Base-by-base conservation (phyloP, 306 rosid genomes). In the Sesbania bispinosa region DNA sequence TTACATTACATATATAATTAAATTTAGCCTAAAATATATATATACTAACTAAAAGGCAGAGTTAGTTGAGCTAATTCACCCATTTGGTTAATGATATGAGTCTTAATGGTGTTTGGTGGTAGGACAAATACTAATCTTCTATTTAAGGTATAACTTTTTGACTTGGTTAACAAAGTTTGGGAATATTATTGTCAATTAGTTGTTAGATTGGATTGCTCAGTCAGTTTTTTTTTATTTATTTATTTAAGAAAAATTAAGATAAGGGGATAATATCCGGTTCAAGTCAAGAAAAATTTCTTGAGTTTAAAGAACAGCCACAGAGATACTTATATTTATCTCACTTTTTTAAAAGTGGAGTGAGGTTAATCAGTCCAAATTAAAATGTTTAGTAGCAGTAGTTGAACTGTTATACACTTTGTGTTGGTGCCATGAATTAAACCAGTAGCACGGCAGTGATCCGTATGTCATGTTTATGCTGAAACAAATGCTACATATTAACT, bases 21-120 rank as follows among this genome's bases (percentile, higher is more conserved):
- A 53, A 78, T 27, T 38, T 46, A 26, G 32, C 5, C 42, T 50
- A 76, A 26, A 33, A 43, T 60, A n/a, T n/a, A n/a, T n/a, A n/a
- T n/a, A n/a, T 57, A 24, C 29, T 26, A 72, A 38, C 29, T 18
- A 16, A 52, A 67, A 38, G 52, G 70, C 4, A 20, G 51, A 39
- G 78, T 69, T 78, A 69, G 83, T 68, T 77, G 74, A 82, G 50
- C 80, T 73, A 82, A 62, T 29, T 38, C 63, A 18, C 7, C 69
- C 62, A 51, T 72, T 73, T 77, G 68, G 69, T 45, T 41, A 43
- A 61, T 72, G 27, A 67, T 81, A 61, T 54, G 63, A 69, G 13
- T 62, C 1, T 4, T 9, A 65, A 76, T 54, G 58, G 61, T 46
- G 48, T 61, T 46, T 54, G 53, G 43, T 38, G 39, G 69, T 32